A percentile compares a stretch with the other conserved stretches of the same genome.
Conservation (phyloP, 495 filamentous ascomycete genomes). For the Sordaria brevicollis region DNA sequence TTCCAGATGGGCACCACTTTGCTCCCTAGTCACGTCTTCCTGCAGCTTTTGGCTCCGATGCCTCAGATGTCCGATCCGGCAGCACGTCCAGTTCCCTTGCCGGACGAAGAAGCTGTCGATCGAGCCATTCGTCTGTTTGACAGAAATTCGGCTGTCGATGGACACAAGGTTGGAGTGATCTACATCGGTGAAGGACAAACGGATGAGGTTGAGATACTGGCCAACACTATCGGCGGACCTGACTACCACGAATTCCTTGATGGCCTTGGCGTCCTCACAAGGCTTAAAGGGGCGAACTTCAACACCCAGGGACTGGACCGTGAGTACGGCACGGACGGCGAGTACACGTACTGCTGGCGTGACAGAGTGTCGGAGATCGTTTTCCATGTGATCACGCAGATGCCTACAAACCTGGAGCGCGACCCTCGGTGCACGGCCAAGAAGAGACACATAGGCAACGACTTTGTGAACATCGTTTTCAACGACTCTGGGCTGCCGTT, state of each 20-base stretch:
- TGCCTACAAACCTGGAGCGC: slow-evolving; percentile 74
- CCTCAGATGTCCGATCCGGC: slow-evolving; percentile 46
- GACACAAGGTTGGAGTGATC: slow-evolving; percentile 89
- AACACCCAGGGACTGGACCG: slow-evolving; percentile 91
- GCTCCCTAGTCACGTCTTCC: slow-evolving; percentile 73
- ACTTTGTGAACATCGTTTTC: slow-evolving; percentile 96
- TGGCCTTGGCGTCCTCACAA: slow-evolving; percentile 69
- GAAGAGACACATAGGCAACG: slow-evolving; percentile 94
- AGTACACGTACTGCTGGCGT: slow-evolving; percentile 83
- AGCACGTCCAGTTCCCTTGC: slow-evolving; percentile 64
- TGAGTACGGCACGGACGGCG: slow-evolving; percentile 63
- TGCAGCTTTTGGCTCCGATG: slow-evolving; percentile 68
- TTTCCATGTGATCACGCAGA: slow-evolving; percentile 91
- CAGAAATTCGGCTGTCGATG: slow-evolving; percentile 80
- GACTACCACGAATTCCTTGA: slow-evolving; percentile 80
- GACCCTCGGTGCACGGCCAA: slow-evolving; percentile 73
- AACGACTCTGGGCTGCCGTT: slow-evolving; percentile 87
- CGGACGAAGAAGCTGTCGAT: slow-evolving; percentile 69
- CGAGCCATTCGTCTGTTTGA: slow-evolving; percentile 76
- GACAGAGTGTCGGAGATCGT: slow-evolving; percentile 91
- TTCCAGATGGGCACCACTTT: slow-evolving; percentile 38
- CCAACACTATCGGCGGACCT: slow-evolving; percentile 69
- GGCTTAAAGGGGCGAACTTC: slow-evolving; percentile 69
- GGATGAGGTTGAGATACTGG: slow-evolving; percentile 69
- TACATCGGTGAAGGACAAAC: slow-evolving; percentile 81